Conservation (phyloP, 768 basidiomycete genomes). For the Mycena alexandri region DNA sequence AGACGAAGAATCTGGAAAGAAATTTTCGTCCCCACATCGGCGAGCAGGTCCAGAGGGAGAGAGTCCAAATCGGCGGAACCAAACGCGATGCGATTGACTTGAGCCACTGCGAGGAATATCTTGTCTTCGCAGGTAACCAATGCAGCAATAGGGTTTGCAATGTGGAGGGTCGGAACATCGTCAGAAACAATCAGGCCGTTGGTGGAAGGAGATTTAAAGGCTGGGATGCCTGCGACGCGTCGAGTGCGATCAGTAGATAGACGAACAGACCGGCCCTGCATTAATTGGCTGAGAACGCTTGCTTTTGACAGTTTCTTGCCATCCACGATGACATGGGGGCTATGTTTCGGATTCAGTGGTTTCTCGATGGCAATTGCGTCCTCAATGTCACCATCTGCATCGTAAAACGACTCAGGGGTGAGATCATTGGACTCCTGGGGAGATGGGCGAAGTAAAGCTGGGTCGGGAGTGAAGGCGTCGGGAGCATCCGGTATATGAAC, state of each 20-base stretch:
- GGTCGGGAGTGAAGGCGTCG: background rate
- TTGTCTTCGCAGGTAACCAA: conserved; percentile 6
- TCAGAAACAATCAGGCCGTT: background rate
- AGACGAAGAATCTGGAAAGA: conserved; percentile 16
- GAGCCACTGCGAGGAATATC: conserved; percentile 2
- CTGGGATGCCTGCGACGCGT: conserved; percentile 11
- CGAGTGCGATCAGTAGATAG: conserved; percentile 12
- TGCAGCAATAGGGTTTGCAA: conserved; percentile 20
- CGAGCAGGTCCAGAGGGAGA: background rate
- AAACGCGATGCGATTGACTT: conserved; percentile 7
- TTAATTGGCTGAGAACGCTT: conserved; percentile 6
- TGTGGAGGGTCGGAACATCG: conserved; percentile 2
- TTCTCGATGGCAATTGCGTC: conserved; percentile 1
- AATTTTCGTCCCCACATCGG: background rate
- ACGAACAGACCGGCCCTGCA: conserved; percentile 6
- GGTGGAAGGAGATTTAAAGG: conserved; percentile 6
- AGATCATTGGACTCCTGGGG: too few species aligned
- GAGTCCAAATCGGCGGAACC: background rate
- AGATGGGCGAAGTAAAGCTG: background rate
- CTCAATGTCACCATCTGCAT: background rate
- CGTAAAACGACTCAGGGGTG: background rate
- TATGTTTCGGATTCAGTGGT: background rate
- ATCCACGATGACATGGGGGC: conserved; percentile 4
- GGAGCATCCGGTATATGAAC: background rate
- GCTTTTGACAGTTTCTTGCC: conserved; percentile 13